Evolutionary conservation across 139 green algal genomes (phyloP), one percentile per base, ranked within the genome.

Genomic region (Auxenochlorella protothecoides): DNA sequence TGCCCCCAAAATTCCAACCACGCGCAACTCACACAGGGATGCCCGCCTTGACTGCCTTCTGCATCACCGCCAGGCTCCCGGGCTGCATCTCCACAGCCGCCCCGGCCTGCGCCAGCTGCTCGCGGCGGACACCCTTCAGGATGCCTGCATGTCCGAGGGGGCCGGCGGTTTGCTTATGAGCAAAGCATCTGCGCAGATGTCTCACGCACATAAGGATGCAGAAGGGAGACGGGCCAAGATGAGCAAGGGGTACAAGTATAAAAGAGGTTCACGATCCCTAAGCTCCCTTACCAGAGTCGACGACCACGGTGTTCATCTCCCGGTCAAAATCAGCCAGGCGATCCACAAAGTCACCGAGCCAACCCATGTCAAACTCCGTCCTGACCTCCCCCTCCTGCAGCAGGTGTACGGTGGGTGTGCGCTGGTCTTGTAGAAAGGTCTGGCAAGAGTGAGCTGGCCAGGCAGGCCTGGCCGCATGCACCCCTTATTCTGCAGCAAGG

Each of bases 321-420:
- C 76, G 69, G 73, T 95, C 89, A 82, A 95, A 95, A 52, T 86
- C 80, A 0, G 84, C 88, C 63, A 92, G 70, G 4, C 74, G 55
- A 44, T 85, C 75, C 15, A 91, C 66, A 64, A 91, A 89, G 55
- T 74, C 76, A 11, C 63, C 62, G 60, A 87, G 70, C 71, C 78
- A 85, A 3, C 64, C 67, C 52, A 75, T 62, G 68, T 89, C 78
- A 71, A 73, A 85, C 14, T 76, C 75, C 44, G 57, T 44, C 12
- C 55, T 6, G 71, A 68, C 71, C 9, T 56, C 53, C 12, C 80
- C 69, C 55, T 76, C 72, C 9, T 57, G 65, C 72, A 72, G 65
- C 57, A 27, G 12, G 13, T n/a, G 13, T 2, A 13, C 2, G 12
- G 59, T 64, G 14, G 15, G 63, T 44, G 15, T 53, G 63, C 63